Evolutionary conservation across 78 protist genomes (phyloP).

Genomic region (Dictyostelium capitatum): DNA sequence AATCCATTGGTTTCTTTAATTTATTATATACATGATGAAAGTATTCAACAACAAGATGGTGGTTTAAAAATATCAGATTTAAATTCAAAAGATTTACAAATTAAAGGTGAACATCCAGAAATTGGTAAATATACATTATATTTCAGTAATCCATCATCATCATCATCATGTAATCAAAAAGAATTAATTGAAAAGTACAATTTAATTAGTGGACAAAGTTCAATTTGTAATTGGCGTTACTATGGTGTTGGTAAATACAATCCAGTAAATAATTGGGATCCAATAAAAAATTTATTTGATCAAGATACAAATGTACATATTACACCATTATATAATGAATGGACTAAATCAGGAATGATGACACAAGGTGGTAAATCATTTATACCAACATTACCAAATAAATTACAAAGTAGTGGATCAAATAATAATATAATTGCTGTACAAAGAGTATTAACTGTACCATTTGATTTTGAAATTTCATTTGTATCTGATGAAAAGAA

Average conservation of each 20-base stretch:
- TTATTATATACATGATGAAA: slow-evolving; percentile 63
- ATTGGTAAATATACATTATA: slow-evolving; percentile 57
- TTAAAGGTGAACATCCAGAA: slow-evolving; percentile 56
- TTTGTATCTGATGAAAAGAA: slow-evolving; percentile 13
- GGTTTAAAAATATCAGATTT: neutral
- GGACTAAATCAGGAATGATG: neutral
- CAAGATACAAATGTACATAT: slow-evolving; percentile 20
- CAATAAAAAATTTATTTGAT: slow-evolving; percentile 7
- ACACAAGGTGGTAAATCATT: neutral
- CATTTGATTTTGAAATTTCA: slow-evolving; percentile 75
- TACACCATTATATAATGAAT: neutral
- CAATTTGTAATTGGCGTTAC: slow-evolving; percentile 15
- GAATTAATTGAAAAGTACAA: neutral
- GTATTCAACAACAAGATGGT: neutral
- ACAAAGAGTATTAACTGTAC: slow-evolving; percentile 65
- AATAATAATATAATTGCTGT: slow-evolving; percentile 24
- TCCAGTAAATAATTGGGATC: slow-evolving; percentile 9
- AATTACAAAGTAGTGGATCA: neutral
- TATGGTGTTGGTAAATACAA: slow-evolving; percentile 13
- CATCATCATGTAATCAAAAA: neutral
- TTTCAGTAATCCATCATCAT: neutral
- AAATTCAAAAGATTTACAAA: slow-evolving; percentile 23
- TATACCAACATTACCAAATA: slow-evolving; percentile 68
- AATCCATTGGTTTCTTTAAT: slow-evolving; percentile 36
- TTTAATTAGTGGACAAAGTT: slow-evolving; percentile 16